Evolutionary conservation across 2,329 filamentous ascomycete species (phyloP), one percentile per base, ranked within the genome.

Genomic region (Alternaria metachromatica): DNA sequence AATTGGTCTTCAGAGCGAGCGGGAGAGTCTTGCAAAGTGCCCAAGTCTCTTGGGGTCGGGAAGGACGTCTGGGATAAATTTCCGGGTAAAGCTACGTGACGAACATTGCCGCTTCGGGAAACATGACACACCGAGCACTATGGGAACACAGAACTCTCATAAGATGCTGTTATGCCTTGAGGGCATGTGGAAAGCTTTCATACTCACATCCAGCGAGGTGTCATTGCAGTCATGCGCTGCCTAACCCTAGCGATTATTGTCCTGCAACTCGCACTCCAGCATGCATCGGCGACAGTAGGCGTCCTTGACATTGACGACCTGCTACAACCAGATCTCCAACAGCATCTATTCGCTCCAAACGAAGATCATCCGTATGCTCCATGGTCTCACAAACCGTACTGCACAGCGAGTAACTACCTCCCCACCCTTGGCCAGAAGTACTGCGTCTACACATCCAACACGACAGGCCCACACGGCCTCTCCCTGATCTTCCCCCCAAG

Each of bases 381-480:
- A 8, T 74, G 72, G 72, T 64, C 69, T 21, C 65, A 69, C 56
- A 45, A 63, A 41, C 69, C 70, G 4, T 10, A 63, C 26, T 72
- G 72, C 70, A 57, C 23, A 4, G 49, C 44, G 4, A 66, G 67
- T 9, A 46, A 44, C 12, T 41, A 25, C n/a, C 58, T 67, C 46
- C 11, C 60, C 15, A 49, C 46, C 18, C n/a, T 63, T 1, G 63
- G 62, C 41, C 63, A 66, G 30, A 65, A 69, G 49, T 74, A 61
- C 58, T 74, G 72, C 62, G 63, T 69, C 61, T 73, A 68, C 55
- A 73, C 69, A 18, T 67, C 65, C 43, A 69, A 67, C 45, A 55
- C 55, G 2, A 66, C 68, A 9, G 62, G 64, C 21, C 57, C 65
- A 3, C 58, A 64, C 55, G 67, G 69, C 20, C 57, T 73, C 18